Percentiles rank a stretch among this genome's conserved stretches.
These are phyloP conservation scores for Grigorovia yakushimaensis DNA, from an alignment of 805 yeast genomes.

Conservation along the genomic window DNA sequence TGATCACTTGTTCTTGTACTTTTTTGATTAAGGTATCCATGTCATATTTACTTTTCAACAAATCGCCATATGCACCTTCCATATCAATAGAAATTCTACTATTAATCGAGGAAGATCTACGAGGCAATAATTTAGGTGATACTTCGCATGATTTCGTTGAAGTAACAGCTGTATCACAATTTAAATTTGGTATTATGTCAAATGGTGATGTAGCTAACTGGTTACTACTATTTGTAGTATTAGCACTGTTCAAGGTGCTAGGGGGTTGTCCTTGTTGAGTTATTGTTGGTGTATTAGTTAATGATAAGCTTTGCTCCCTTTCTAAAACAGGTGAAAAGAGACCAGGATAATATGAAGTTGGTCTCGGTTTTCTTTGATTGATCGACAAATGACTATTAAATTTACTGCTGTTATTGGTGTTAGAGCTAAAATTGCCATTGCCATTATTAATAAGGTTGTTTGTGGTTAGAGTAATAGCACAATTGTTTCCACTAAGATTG, in stretches of 20 bases:
- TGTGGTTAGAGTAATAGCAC: neutral
- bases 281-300: slow-evolving; percentile 2
- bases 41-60: slow-evolving; percentile 25
- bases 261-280: neutral
- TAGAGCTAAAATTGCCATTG: neutral
- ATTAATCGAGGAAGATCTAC: slow-evolving; percentile 16
- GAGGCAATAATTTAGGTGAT: slow-evolving; percentile 16
- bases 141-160: slow-evolving; percentile 7
- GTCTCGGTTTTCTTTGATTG: slow-evolving; percentile 59
- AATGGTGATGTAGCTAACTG: slow-evolving; percentile 9
- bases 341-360: slow-evolving; percentile 71
- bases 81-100: slow-evolving; percentile 30
- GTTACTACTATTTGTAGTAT: neutral
- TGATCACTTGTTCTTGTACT: slow-evolving; percentile 12
- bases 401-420: neutral
- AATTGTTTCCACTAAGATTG: neutral
- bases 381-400: slow-evolving; percentile 10
- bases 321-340: slow-evolving; percentile 6
- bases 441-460: neutral
- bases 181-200: slow-evolving; percentile 12
- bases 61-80: slow-evolving; percentile 29
- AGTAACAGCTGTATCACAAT: slow-evolving; percentile 7
- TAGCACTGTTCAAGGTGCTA: neutral
- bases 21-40: slow-evolving; percentile 13
- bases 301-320: neutral